A percentile compares a stretch with the other conserved stretches of the same genome.
Evolutionary conservation across 129 eudicot species (phyloP).

Genomic region (Centaurea solstitialis): DNA sequence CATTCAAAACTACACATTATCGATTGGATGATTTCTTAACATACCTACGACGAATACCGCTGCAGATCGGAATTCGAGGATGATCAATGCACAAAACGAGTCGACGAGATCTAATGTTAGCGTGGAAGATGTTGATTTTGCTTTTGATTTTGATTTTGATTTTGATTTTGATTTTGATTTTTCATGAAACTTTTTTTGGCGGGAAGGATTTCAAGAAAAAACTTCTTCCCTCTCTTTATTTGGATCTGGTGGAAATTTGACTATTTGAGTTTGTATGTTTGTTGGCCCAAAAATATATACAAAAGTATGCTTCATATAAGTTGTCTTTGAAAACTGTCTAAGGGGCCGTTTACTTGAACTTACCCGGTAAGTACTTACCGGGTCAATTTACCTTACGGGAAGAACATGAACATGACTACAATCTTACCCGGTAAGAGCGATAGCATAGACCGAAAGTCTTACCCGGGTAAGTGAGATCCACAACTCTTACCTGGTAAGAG

Average conservation of each 20-base stretch:
- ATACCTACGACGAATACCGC: conserved; percentile 2
- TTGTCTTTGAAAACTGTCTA: background rate
- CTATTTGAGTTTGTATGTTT: background rate
- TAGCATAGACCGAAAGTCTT: too few relatives aligned
- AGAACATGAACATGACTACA: too few relatives aligned
- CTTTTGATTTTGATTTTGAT: too few relatives aligned
- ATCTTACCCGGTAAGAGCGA: too few relatives aligned
- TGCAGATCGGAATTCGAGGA: background rate
- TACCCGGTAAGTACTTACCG: too few relatives aligned
- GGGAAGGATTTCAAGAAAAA: background rate
- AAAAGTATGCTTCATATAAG: background rate
- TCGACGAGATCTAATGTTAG: conserved; percentile 12
- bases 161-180: too few relatives aligned
- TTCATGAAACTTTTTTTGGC: conserved; percentile 11
- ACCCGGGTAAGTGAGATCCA: too few relatives aligned
- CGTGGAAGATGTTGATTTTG: too few relatives aligned
- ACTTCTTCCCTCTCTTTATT: background rate
- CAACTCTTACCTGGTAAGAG: too few relatives aligned
- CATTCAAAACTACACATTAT: background rate
- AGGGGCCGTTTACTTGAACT: too few relatives aligned
- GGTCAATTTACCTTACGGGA: too few relatives aligned
- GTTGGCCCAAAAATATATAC: background rate
- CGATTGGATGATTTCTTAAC: background rate
- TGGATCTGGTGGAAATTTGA: background rate
- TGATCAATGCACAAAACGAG: background rate